Evolutionary conservation across 352 stramenopile species (phyloP).

Genomic region (Globisporangium megalacanthum): DNA sequence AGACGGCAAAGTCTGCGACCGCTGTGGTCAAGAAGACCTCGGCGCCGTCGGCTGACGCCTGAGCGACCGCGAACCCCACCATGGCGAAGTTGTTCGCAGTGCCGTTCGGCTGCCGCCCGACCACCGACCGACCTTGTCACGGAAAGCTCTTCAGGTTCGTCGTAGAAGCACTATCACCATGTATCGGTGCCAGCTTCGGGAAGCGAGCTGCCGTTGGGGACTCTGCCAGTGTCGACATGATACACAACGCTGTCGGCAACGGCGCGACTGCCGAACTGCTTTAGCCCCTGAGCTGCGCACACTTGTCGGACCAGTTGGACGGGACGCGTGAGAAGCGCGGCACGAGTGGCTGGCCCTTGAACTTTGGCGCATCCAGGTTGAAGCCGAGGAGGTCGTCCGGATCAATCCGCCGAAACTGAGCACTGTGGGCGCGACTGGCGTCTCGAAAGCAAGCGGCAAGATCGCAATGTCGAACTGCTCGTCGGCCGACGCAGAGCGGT

Average conservation of each 20-base stretch:
- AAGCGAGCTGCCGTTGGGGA: too few relatives aligned
- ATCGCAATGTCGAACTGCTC: slow-evolving; percentile 9
- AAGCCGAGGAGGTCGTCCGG: not conserved
- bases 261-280: not conserved
- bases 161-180: too few relatives aligned
- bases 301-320: slow-evolving; percentile 6
- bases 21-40: slow-evolving; percentile 15
- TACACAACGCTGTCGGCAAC: not conserved
- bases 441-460: slow-evolving; percentile 2
- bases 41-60: not conserved
- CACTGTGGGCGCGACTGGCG: not conserved
- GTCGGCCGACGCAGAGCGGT: not conserved
- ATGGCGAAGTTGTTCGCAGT: slow-evolving; percentile 4
- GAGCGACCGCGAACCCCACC: slow-evolving; percentile 6
- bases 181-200: too few relatives aligned
- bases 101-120: slow-evolving; percentile 7
- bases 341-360: not conserved
- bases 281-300: not conserved
- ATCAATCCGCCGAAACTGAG: slow-evolving; percentile 8
- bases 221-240: too few relatives aligned
- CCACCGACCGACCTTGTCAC: not conserved
- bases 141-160: not conserved
- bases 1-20: slow-evolving; percentile 21
- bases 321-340: not conserved
- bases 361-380: not conserved